Evolutionary conservation across 352 stramenopile species (phyloP).

Genomic region (Globisporangium middletonii): DNA sequence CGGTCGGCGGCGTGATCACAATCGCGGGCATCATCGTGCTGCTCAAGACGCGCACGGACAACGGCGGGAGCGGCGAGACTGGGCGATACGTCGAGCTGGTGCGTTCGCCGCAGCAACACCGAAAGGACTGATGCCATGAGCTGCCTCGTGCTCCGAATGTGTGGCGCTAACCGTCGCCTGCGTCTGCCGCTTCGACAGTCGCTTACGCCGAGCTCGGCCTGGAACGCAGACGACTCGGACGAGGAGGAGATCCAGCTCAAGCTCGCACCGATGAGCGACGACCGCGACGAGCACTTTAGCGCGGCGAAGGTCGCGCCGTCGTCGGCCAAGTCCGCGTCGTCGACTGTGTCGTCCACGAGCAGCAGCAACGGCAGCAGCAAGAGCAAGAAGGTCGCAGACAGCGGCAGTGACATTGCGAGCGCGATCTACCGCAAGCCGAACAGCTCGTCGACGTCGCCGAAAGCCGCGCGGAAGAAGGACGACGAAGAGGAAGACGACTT

Average conservation of each 20-base stretch:
- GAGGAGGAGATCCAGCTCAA: constrained; percentile 77
- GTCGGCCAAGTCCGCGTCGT: constrained; percentile 21
- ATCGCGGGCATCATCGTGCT: constrained; percentile 74
- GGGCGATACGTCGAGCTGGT: constrained; percentile 68
- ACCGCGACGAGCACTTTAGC: constrained; percentile 11
- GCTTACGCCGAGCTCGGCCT: constrained; percentile 72
- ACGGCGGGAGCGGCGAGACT: constrained; percentile 15
- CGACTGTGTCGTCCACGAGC: constrained; percentile 15
- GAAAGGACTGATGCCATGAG: neutral
- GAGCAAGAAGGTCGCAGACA: constrained; percentile 15
- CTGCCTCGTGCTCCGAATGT: neutral
- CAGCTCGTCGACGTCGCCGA: constrained; percentile 18
- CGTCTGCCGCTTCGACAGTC: constrained; percentile 24
- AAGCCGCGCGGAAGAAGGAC: constrained; percentile 25
- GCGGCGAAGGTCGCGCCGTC: constrained; percentile 20
- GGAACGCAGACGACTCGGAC: constrained; percentile 77
- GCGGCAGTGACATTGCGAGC: constrained; percentile 24
- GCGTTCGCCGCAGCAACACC: constrained; percentile 8
- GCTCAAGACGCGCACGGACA: constrained; percentile 46
- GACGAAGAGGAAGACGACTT: constrained; percentile 63
- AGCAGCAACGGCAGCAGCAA: constrained; percentile 10
- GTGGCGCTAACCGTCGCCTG: constrained; percentile 2
- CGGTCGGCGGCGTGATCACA: constrained; percentile 62
- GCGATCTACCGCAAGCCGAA: constrained; percentile 34
- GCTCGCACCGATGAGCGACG: constrained; percentile 22